Conservation (phyloP, 352 stramenopile species). For the Globisporangium solare region DNA sequence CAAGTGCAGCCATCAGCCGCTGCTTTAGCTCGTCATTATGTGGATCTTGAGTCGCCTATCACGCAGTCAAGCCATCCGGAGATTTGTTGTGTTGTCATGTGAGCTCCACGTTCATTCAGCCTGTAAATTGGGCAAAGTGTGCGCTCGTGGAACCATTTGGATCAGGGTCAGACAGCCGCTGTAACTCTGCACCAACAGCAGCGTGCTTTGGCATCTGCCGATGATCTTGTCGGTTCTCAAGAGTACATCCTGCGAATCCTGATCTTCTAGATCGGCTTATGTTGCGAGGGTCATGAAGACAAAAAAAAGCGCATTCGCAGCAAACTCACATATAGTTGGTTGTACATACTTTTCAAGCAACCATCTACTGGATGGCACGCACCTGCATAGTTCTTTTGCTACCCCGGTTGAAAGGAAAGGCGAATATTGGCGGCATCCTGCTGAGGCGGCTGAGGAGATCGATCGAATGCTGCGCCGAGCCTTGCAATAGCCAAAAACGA, state of each 20-base stretch:
- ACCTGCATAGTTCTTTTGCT: slow-evolving; percentile 44
- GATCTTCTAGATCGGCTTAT: slow-evolving; percentile 18
- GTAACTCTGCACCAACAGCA: slow-evolving; percentile 36
- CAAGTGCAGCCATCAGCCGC: slow-evolving; percentile 30
- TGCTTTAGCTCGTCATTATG: slow-evolving; percentile 29
- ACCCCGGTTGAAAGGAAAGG: slow-evolving; percentile 15
- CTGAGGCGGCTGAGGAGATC: neutral
- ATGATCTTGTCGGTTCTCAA: slow-evolving; percentile 35
- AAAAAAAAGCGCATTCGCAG: neutral
- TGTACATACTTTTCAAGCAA: neutral
- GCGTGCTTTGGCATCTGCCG: slow-evolving; percentile 22
- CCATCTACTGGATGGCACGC: neutral
- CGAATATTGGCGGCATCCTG: slow-evolving; percentile 19
- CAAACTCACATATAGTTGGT: neutral
- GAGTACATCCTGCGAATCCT: slow-evolving; percentile 40
- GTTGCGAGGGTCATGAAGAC: neutral
- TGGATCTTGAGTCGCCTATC: slow-evolving; percentile 31
- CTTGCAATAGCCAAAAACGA: too few relatives aligned
- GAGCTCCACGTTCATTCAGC: neutral
- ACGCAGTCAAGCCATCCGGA: neutral
- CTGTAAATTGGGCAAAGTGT: neutral
- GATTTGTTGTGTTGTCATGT: neutral
- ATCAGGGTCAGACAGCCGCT: slow-evolving; percentile 42
- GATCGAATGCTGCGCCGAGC: too few relatives aligned
- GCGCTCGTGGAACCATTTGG: slow-evolving; percentile 20